These are phyloP conservation scores for Asterella californica DNA, from an alignment of 225 moss, liverwort and hornwort species.

Conservation along the genomic window DNA sequence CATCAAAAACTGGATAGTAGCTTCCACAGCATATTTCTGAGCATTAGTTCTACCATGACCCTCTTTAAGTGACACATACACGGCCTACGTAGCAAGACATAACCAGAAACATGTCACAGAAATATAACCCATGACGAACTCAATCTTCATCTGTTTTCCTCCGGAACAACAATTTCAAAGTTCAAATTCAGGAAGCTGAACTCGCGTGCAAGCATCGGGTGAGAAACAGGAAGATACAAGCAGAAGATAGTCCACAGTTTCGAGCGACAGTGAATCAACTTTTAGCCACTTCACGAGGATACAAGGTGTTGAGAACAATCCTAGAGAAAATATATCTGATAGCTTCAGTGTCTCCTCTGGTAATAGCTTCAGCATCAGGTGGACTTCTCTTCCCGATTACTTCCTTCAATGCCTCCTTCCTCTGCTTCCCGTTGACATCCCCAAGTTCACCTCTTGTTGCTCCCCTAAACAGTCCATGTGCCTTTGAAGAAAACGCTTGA, in stretches of 20 bases:
- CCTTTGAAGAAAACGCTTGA: slow-evolving; percentile 60
- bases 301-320: slow-evolving; percentile 80
- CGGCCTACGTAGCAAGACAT: too few relatives aligned
- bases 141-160: too few relatives aligned
- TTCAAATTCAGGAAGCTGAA: too few relatives aligned
- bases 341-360: slow-evolving; percentile 54
- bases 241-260: background rate
- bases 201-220: background rate
- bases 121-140: too few relatives aligned
- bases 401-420: slow-evolving; percentile 28
- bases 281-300: slow-evolving; percentile 13
- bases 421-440: slow-evolving; percentile 18
- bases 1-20: too few relatives aligned
- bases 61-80: too few relatives aligned
- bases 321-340: slow-evolving; percentile 75
- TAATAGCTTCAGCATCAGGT: slow-evolving; percentile 40
- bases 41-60: too few relatives aligned
- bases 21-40: too few relatives aligned
- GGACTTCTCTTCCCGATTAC: slow-evolving; percentile 27
- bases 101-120: too few relatives aligned
- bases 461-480: slow-evolving; percentile 54
- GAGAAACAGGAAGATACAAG: background rate
- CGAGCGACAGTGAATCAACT: background rate
- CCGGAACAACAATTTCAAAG: too few relatives aligned
- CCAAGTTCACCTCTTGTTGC: slow-evolving; percentile 38